Base-by-base conservation (phyloP, 306 rosid genomes). In the Cucurbita pepo region DNA sequence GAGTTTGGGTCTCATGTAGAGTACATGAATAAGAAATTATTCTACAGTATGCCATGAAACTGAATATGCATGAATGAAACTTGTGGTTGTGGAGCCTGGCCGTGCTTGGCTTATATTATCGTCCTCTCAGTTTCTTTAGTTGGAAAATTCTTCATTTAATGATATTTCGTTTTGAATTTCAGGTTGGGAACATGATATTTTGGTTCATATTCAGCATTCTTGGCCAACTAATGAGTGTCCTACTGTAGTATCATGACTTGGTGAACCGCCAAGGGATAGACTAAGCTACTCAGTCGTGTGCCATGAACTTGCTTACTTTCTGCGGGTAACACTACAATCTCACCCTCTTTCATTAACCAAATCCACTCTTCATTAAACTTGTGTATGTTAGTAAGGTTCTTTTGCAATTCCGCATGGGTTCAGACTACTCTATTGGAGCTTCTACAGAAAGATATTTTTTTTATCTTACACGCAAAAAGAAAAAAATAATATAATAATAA, bases 211-310 rank as follows among this genome's bases (percentile, higher is more conserved):
- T 95, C 79, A 21, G 95, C 75, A 91, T 95, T 56, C 85, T 95
- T 52, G 99, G 99, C 18, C 99, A 95, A 82, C 99, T 97, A n/a
- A 91, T 89, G 97, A 86, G 93, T 16, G 79, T 95, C 57, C 91
- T 95, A 71, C 81, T 95, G 8, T 95, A 95, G 71, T 95, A 95
- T 81, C 99, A 95, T 22, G 99, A 95, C 81, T 75, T 89, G 90
- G 83, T 95, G 95, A 95, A 87, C 79, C 80, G 91, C 22, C 83
- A 88, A 62, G 86, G 77, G 67, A 74, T 77, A 10, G 75, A 71
- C 63, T 71, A 43, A 71, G 30, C 16, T 44, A 13, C 34, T 47
- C 52, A 0, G 10, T 34, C 44, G 5, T 21, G 3, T 40, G 43
- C 21, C 19, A 3, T 38, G 30, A 14, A 60, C 66, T 59, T 36